Percentiles rank a stretch among this genome's conserved stretches.
Evolutionary conservation across 2,329 filamentous ascomycete species (phyloP).

Genomic region (Cryphonectria radicalis): DNA sequence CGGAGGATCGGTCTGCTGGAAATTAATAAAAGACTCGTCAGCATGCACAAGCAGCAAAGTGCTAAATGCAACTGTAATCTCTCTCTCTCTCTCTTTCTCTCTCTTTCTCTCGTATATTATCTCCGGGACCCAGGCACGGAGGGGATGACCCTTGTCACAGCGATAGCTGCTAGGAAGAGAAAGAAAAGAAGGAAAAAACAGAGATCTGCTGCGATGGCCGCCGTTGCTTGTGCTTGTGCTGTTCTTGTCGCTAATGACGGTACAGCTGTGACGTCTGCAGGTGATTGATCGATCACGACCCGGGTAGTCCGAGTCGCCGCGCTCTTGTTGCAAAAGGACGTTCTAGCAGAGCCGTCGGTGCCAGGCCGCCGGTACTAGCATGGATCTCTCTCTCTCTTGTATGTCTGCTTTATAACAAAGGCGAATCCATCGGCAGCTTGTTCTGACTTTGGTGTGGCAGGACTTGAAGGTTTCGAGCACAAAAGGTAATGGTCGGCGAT

Average conservation of each 20-base stretch:
- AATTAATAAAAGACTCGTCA: slow-evolving; percentile 1
- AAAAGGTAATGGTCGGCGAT: neutral
- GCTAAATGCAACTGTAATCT: slow-evolving; percentile 13
- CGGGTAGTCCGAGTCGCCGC: neutral
- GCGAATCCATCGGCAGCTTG: neutral
- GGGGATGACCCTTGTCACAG: slow-evolving; percentile 17
- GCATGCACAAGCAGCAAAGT: slow-evolving; percentile 9
- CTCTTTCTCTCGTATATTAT: neutral
- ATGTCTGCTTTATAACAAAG: neutral
- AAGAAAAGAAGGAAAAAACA: neutral
- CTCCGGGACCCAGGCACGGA: slow-evolving; percentile 19
- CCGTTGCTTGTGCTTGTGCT: slow-evolving; percentile 13
- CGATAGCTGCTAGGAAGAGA: slow-evolving; percentile 8
- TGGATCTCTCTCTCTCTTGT: neutral
- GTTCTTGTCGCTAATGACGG: neutral
- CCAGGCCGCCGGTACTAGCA: neutral
- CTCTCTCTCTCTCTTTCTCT: neutral
- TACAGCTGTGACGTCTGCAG: slow-evolving; percentile 11
- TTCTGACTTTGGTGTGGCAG: too few relatives aligned
- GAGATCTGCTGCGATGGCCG: slow-evolving; percentile 8
- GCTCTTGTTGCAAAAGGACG: neutral
- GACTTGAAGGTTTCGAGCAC: too few relatives aligned
- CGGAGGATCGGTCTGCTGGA: neutral
- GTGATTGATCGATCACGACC: slow-evolving; percentile 14
- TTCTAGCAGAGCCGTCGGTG: neutral